These are phyloP conservation scores for Stephanodiscus triporus DNA, from an alignment of 108 stramenopile species.

Conservation along the genomic window DNA sequence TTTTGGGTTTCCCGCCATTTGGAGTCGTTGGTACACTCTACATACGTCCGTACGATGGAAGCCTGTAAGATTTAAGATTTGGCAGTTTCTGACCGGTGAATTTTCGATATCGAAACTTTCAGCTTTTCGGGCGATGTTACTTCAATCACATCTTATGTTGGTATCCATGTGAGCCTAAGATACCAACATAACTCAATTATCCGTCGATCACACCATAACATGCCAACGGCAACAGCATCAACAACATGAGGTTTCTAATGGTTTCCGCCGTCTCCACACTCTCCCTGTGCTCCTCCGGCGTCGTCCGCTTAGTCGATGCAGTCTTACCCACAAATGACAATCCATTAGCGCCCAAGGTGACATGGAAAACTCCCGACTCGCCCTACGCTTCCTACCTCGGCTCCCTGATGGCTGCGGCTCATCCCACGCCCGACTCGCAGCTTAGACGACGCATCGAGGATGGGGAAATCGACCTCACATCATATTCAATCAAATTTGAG, in stretches of 20 bases:
- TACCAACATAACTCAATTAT: no score
- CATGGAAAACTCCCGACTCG: conserved; percentile 34
- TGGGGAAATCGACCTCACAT: conserved; percentile 64
- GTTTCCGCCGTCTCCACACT: not conserved
- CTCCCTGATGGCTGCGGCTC: conserved; percentile 55
- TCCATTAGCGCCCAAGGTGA: conserved; percentile 52
- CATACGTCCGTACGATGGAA: no score
- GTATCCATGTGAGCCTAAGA: no score
- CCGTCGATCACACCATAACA: no score
- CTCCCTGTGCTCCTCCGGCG: not conserved
- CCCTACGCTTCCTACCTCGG: conserved; percentile 48
- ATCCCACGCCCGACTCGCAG: conserved; percentile 24
- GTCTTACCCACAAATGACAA: not conserved
- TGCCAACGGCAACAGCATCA: not conserved
- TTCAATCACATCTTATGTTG: conserved; percentile 83
- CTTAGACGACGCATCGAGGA: conserved; percentile 47
- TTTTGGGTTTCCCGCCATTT: no score
- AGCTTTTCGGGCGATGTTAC: conserved; percentile 74
- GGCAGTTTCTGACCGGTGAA: no score
- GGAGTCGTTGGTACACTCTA: no score
- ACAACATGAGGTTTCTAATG: not conserved
- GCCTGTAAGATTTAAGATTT: no score
- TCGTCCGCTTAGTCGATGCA: not conserved
- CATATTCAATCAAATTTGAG: conserved; percentile 80
- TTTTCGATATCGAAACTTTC: no score